Conservation (phyloP, 169 alveolate species). For the Toxoplasma gondii region DNA sequence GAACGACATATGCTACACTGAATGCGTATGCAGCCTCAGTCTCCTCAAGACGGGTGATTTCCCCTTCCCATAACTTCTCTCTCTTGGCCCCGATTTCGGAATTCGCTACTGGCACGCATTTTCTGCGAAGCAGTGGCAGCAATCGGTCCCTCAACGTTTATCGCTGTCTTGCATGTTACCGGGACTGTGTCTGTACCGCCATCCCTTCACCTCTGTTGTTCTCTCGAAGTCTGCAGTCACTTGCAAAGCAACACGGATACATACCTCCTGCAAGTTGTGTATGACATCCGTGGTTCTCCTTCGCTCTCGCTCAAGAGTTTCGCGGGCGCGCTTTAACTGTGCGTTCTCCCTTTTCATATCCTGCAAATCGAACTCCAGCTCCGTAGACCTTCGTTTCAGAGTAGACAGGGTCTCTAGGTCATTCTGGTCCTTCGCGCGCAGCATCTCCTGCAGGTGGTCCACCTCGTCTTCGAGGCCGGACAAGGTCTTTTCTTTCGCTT, state of each 20-base stretch:
- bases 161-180: neutral
- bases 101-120: too few species aligned
- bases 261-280: neutral
- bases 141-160: neutral
- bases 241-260: neutral
- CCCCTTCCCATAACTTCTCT: too few species aligned
- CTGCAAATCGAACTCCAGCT: neutral
- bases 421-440: slow-evolving; percentile 9
- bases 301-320: neutral
- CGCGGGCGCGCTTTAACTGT: neutral
- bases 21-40: too few species aligned
- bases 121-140: too few species aligned
- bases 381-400: neutral
- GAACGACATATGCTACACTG: too few species aligned
- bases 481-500: neutral
- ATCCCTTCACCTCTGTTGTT: too few species aligned
- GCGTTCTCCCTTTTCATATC: neutral
- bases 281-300: neutral
- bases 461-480: neutral
- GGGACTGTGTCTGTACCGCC: too few species aligned
- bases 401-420: neutral
- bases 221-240: too few species aligned
- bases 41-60: too few species aligned
- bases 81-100: too few species aligned
- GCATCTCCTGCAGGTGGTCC: neutral